These are phyloP conservation scores for Stevia rebaudiana DNA, from an alignment of 140 eudicot species.

Conservation along the genomic window DNA sequence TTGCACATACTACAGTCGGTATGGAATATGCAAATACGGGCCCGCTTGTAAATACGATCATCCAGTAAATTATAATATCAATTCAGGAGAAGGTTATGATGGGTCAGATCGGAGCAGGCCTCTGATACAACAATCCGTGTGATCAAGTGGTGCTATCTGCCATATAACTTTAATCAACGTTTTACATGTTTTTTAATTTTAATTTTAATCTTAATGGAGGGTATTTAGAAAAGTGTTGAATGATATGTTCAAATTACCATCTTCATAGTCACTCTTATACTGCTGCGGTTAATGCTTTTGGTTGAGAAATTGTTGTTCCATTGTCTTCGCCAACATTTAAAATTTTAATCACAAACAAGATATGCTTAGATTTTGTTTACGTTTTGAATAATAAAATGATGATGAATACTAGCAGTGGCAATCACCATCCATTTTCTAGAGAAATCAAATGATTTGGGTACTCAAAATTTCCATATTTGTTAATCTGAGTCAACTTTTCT, in stretches of 20 bases:
- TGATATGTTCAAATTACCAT: constrained; percentile 30
- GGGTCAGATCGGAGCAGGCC: constrained; percentile 29
- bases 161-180: constrained; percentile 14
- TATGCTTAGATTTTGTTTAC: not conserved
- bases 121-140: constrained; percentile 34
- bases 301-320: not conserved
- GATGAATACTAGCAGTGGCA: too few species aligned
- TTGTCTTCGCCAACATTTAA: not conserved
- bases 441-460: too few species aligned
- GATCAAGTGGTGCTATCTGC: constrained; percentile 22
- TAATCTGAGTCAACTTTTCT: too few species aligned
- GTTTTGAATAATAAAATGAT: not conserved
- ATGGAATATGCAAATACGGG: constrained; percentile 91
- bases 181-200: constrained; percentile 27
- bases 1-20: constrained; percentile 75
- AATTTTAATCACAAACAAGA: not conserved
- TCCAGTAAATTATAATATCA: constrained; percentile 43
- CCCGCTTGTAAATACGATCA: constrained; percentile 87
- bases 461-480: too few species aligned
- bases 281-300: constrained; percentile 17
- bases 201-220: constrained; percentile 14
- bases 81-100: constrained; percentile 33
- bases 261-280: constrained; percentile 8
- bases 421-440: too few species aligned
- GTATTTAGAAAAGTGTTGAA: constrained; percentile 30